These are phyloP conservation scores for Trichomonascaceae sp. DNA, from an alignment of 1,139 yeast genomes.

Conservation along the genomic window DNA sequence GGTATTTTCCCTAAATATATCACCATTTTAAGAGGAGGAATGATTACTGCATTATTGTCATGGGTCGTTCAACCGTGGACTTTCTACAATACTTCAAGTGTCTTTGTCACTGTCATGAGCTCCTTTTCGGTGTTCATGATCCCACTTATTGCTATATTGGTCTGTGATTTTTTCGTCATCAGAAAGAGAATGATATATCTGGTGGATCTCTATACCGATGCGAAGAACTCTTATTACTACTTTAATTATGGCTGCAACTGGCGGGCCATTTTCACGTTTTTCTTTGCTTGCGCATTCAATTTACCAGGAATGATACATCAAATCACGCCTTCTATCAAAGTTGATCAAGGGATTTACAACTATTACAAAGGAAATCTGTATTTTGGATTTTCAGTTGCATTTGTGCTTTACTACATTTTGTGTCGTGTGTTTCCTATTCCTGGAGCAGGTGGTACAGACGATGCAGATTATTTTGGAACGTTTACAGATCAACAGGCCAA, in stretches of 20 bases:
- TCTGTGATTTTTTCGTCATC: conserved; percentile 39
- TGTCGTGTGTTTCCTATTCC: conserved; percentile 12
- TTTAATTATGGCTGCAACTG: conserved; percentile 39
- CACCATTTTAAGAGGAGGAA: conserved; percentile 46
- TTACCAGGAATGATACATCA: conserved; percentile 38
- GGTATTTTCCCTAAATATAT: conserved; percentile 45
- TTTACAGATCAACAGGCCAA: conserved; percentile 10
- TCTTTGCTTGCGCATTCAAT: conserved; percentile 39
- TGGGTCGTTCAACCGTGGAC: conserved; percentile 43
- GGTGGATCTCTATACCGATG: conserved; percentile 36
- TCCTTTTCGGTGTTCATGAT: conserved; percentile 43
- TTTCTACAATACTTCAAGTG: conserved; percentile 40
- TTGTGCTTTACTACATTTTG: conserved; percentile 11
- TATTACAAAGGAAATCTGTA: conserved; percentile 14
- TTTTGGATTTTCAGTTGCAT: conserved; percentile 13
- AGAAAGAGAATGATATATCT: conserved; percentile 32
- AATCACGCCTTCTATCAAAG: conserved; percentile 30
- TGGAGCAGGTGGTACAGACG: conserved; percentile 9
- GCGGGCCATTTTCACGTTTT: conserved; percentile 40
- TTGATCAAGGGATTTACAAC: conserved; percentile 13
- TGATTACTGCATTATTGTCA: conserved; percentile 41
- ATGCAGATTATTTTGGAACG: conserved; percentile 12
- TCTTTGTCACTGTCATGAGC: conserved; percentile 40
- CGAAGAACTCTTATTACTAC: conserved; percentile 35
- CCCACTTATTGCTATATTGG: conserved; percentile 41